A percentile compares a stretch with the other conserved stretches of the same genome.
Conservation (phyloP, 768 basidiomycete genomes). For the Panaeolus cyanescens region DNA sequence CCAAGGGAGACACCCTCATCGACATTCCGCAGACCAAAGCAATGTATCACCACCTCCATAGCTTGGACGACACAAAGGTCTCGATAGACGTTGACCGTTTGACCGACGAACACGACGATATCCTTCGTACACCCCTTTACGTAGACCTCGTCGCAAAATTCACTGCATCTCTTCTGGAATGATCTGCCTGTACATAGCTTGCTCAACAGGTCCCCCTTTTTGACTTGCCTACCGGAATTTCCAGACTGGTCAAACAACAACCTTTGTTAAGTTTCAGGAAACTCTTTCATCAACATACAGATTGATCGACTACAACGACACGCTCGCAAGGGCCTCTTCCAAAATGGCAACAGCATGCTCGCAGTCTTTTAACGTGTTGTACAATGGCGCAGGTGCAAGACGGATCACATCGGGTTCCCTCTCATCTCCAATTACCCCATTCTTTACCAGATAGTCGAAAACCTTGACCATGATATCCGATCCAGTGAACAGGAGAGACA, state of each 20-base stretch:
- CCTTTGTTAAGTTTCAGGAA: neutral
- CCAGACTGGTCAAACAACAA: neutral
- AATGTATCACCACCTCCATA: constrained; percentile 57
- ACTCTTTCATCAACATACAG: neutral
- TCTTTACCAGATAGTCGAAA: constrained; percentile 54
- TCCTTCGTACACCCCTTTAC: constrained; percentile 46
- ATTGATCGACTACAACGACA: constrained; percentile 9
- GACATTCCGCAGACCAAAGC: constrained; percentile 60
- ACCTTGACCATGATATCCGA: constrained; percentile 72
- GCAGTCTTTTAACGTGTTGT: constrained; percentile 82
- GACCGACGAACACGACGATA: constrained; percentile 53
- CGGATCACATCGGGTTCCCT: constrained; percentile 91
- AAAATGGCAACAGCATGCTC: constrained; percentile 66
- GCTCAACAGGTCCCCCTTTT: neutral
- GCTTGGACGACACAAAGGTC: constrained; percentile 27
- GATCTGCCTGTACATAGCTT: neutral
- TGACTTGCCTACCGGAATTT: neutral
- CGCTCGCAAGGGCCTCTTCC: constrained; percentile 53
- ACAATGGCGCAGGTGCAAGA: constrained; percentile 83
- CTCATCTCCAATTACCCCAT: constrained; percentile 92
- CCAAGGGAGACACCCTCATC: constrained; percentile 68
- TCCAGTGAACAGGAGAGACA: constrained; percentile 76
- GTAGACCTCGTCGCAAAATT: constrained; percentile 46
- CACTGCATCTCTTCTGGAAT: neutral
- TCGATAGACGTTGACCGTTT: constrained; percentile 40